A percentile compares a stretch with the other conserved stretches of the same genome.
These are phyloP conservation scores for Globisporangium carolinianum DNA, from an alignment of 352 stramenopile species.

Conservation along the genomic window DNA sequence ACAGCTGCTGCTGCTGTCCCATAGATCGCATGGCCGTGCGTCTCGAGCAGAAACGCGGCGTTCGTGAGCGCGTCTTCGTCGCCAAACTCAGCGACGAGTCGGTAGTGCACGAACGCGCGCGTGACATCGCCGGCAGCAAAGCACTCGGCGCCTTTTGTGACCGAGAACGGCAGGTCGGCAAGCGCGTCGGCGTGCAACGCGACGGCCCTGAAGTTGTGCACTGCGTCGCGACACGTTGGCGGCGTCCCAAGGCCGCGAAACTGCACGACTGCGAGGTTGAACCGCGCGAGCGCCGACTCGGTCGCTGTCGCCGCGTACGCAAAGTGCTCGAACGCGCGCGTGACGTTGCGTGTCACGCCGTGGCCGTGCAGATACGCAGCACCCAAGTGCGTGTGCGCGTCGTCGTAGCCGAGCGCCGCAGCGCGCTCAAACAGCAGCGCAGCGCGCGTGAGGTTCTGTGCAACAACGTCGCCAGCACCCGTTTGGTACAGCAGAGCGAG, in stretches of 20 bases:
- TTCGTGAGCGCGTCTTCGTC: slow-evolving; percentile 63
- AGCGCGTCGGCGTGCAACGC: slow-evolving; percentile 48
- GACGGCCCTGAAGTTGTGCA: slow-evolving; percentile 58
- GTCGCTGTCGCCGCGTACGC: slow-evolving; percentile 34
- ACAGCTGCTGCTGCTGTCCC: background rate
- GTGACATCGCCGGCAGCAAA: slow-evolving; percentile 55
- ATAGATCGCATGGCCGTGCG: slow-evolving; percentile 38
- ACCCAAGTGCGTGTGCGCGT: slow-evolving; percentile 67
- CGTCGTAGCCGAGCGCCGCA: slow-evolving; percentile 42
- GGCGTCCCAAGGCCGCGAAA: slow-evolving; percentile 48
- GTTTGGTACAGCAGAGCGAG: slow-evolving; percentile 59
- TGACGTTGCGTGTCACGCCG: slow-evolving; percentile 37
- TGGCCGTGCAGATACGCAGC: slow-evolving; percentile 57
- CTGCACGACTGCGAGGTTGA: slow-evolving; percentile 76
- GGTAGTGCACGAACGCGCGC: slow-evolving; percentile 65
- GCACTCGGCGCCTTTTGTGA: slow-evolving; percentile 59
- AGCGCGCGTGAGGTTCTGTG: slow-evolving; percentile 49
- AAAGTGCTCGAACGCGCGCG: slow-evolving; percentile 56
- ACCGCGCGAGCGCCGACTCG: slow-evolving; percentile 46
- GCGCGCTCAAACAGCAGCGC: slow-evolving; percentile 57
- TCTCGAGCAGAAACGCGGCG: slow-evolving; percentile 66
- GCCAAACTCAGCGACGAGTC: slow-evolving; percentile 49
- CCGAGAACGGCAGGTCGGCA: slow-evolving; percentile 48
- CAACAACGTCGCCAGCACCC: slow-evolving; percentile 29
- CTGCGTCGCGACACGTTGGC: slow-evolving; percentile 31